phyloP scores from a whole-genome alignment of 1,139 yeast species.

The Yamadazyma sp. region DNA sequence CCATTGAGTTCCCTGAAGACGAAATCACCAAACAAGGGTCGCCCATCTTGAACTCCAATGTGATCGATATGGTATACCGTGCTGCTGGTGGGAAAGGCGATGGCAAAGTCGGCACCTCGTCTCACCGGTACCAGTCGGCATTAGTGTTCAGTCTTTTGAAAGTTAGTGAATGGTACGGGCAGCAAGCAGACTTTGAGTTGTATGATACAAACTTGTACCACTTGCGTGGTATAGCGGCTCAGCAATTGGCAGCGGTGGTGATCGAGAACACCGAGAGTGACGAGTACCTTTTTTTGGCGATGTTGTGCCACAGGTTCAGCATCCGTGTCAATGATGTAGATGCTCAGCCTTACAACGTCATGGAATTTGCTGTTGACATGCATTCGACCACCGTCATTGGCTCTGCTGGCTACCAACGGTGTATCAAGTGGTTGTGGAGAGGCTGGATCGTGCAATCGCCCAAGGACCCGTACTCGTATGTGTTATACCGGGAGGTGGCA shows the following conservation, averaged over 20 bases:
- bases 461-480: slow-evolving; percentile 68
- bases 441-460: slow-evolving; percentile 87
- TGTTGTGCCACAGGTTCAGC: slow-evolving; percentile 75
- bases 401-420: slow-evolving; percentile 79
- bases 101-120: slow-evolving; percentile 56
- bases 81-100: slow-evolving; percentile 84
- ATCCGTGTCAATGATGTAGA: slow-evolving; percentile 66
- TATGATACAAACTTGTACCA: slow-evolving; percentile 65
- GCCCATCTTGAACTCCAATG: slow-evolving; percentile 58
- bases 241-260: slow-evolving; percentile 65
- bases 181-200: slow-evolving; percentile 58
- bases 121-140: slow-evolving; percentile 64
- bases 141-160: slow-evolving; percentile 68
- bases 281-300: slow-evolving; percentile 68
- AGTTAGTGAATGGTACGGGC: slow-evolving; percentile 79
- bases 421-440: slow-evolving; percentile 88
- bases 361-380: slow-evolving; percentile 85
- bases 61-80: slow-evolving; percentile 56
- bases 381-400: slow-evolving; percentile 78
- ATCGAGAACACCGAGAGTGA: slow-evolving; percentile 61
- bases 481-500: slow-evolving; percentile 59
- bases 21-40: slow-evolving; percentile 60
- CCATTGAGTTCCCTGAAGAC: slow-evolving; percentile 55
- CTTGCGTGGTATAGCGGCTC: slow-evolving; percentile 68
- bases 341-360: slow-evolving; percentile 62